phyloP scores from a whole-genome alignment of 2,329 filamentous ascomycete species.

The Xylariaceae sp. region DNA sequence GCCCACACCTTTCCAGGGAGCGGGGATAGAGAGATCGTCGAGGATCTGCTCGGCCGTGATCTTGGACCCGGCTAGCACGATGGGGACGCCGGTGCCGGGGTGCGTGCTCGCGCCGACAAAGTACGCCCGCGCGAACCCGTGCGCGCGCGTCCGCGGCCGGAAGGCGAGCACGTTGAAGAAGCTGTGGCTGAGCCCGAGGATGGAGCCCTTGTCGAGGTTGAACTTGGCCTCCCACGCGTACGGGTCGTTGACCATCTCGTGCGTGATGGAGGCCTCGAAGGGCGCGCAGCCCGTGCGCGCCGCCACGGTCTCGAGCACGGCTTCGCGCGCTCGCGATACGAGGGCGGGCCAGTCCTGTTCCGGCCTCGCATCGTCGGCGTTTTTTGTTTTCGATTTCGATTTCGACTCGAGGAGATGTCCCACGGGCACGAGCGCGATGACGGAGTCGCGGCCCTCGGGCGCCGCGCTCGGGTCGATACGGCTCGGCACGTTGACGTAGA shows the following conservation, averaged over 20 bases:
- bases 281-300: constrained; percentile 53
- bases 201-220: constrained; percentile 70
- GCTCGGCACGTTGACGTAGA: constrained; percentile 73
- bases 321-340: constrained; percentile 51
- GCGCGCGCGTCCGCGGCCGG: constrained; percentile 53
- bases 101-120: constrained; percentile 73
- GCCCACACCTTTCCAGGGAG: constrained; percentile 29
- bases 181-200: constrained; percentile 64
- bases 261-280: constrained; percentile 41
- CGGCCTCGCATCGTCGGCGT: constrained; percentile 26
- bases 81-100: constrained; percentile 70
- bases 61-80: constrained; percentile 64
- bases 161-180: constrained; percentile 71
- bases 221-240: constrained; percentile 59
- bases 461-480: constrained; percentile 64
- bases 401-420: constrained; percentile 57
- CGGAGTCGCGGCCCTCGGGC: constrained; percentile 56
- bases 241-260: constrained; percentile 64
- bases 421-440: constrained; percentile 67
- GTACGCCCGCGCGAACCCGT: constrained; percentile 49
- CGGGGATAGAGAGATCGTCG: constrained; percentile 26
- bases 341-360: constrained; percentile 58
- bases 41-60: constrained; percentile 46
- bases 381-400: constrained; percentile 11
- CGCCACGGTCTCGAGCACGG: constrained; percentile 56